Evolutionary conservation across 2,329 filamentous ascomycete genomes (phyloP).

Genomic region (Claviceps africana): DNA sequence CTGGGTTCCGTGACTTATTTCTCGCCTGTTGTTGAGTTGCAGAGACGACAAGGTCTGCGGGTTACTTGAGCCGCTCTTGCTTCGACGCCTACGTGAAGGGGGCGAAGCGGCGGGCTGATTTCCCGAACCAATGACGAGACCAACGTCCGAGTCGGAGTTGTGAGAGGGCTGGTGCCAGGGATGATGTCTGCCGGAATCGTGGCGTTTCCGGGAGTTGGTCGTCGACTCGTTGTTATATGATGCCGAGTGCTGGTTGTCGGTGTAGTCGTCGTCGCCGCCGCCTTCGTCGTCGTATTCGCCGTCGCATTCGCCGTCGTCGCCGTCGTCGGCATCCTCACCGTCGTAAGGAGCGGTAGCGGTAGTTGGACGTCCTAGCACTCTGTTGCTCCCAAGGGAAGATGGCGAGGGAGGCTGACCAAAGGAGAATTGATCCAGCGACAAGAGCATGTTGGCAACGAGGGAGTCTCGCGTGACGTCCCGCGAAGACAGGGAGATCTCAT

Average conservation of each 20-base stretch:
- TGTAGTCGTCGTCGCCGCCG: neutral
- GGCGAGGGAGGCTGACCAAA: conserved; percentile 28
- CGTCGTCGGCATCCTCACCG: neutral
- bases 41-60: conserved; percentile 41
- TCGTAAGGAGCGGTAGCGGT: conserved; percentile 6
- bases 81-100: conserved; percentile 47
- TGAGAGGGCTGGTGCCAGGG: conserved; percentile 34
- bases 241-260: conserved; percentile 6
- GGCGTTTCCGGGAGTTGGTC: neutral
- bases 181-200: conserved; percentile 1
- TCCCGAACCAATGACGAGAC: conserved; percentile 33
- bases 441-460: conserved; percentile 87
- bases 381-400: conserved; percentile 3
- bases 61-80: conserved; percentile 69
- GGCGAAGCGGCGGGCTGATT: neutral
- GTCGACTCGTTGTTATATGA: conserved; percentile 7
- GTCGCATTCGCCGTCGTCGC: neutral
- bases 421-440: conserved; percentile 77
- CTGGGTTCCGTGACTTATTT: conserved; percentile 23
- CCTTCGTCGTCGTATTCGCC: conserved; percentile 1
- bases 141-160: conserved; percentile 46
- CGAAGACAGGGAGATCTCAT: conserved; percentile 72
- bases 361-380: conserved; percentile 10
- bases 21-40: conserved; percentile 50
- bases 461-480: conserved; percentile 72